These are phyloP conservation scores for Tylopilus sp. DNA, from an alignment of 1,284 basidiomycete species.

Conservation along the genomic window DNA sequence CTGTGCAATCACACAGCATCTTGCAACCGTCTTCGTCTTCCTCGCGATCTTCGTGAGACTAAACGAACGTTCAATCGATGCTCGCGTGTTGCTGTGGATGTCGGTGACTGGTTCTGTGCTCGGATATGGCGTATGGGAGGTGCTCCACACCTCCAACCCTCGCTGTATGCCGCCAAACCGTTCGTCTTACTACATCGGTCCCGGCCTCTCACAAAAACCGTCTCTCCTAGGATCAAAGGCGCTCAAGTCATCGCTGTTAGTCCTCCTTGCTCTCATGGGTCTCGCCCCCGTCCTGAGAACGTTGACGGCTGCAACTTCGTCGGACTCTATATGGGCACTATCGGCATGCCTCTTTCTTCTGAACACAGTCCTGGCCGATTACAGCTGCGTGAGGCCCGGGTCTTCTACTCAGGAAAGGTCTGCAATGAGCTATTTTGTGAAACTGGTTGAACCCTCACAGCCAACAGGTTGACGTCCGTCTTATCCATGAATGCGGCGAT, in stretches of 20 bases:
- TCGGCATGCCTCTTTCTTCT: conserved; percentile 65
- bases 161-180: conserved; percentile 19
- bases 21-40: conserved; percentile 80
- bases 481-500: conserved; percentile 94
- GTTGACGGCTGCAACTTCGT: conserved; percentile 91
- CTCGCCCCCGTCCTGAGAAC: conserved; percentile 91
- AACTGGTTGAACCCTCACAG: conserved; percentile 20
- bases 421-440: conserved; percentile 16
- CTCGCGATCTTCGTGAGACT: conserved; percentile 77
- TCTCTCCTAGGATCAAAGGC: conserved; percentile 58
- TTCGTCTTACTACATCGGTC: conserved; percentile 17
- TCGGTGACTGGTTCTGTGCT: conserved; percentile 59
- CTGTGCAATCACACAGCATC: conserved; percentile 82
- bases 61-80: conserved; percentile 61
- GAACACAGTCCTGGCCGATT: conserved; percentile 69
- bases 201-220: conserved; percentile 5
- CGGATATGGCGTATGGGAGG: conserved; percentile 65
- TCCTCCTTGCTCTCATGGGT: conserved; percentile 85
- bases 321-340: conserved; percentile 96
- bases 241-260: conserved; percentile 75
- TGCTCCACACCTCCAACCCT: conserved; percentile 43
- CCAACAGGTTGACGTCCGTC: conserved; percentile 76
- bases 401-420: conserved; percentile 42
- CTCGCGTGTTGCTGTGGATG: conserved; percentile 67
- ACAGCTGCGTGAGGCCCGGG: conserved; percentile 40